Evolutionary conservation across 305 asterid genomes (phyloP), one percentile per base, ranked within the genome.

Genomic region (Plantago coronopus): DNA sequence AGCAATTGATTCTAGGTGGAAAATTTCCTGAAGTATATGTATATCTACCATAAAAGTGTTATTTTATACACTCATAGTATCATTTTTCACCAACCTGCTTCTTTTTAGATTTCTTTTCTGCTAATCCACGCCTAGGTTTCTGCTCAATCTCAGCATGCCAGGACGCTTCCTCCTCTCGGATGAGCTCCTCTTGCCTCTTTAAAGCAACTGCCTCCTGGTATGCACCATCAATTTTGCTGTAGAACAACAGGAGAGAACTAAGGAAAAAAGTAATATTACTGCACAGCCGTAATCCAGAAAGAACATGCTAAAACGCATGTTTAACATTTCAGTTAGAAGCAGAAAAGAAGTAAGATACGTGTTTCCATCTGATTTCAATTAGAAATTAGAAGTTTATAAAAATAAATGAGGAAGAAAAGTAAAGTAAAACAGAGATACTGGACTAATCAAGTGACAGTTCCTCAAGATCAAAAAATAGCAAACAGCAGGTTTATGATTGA

Each of bases 131-230:
- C 73, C 87, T 87, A 17, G 83, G 76, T 73, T 89, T 89, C 51
- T 76, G 95, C 80, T 87, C 96, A 54, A 67, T 71, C 73, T 74
- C 99, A 25, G 94, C 96, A 65, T 86, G 76, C 89, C 95, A 78
- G 45, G 96, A 84, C 29, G 93, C 99, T 82, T 85, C 99, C 79
- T 91, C 98, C 74, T 90, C 99, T 54, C 94, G 93, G 40, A 94
- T 90, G 71, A 94, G 99, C 69, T 94, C 99, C 77, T 94, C 99
- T 83, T 94, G 99, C 81, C 85, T 90, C 85, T 82, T 90, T 45
- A 94, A 72, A 76, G 96, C 78, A 76, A 87, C 94, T 70, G 95
- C 96, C 75, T 94, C 99, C 75, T 94, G 89, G 74, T 90, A 86
- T 34, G 97, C 87, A 66, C 79, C 95, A 71, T 94, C 99, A 72